A percentile compares a stretch with the other conserved stretches of the same genome.
These are phyloP conservation scores for Hirsutella rhossiliensis DNA, from an alignment of 2,329 filamentous ascomycete species.

Conservation along the genomic window DNA sequence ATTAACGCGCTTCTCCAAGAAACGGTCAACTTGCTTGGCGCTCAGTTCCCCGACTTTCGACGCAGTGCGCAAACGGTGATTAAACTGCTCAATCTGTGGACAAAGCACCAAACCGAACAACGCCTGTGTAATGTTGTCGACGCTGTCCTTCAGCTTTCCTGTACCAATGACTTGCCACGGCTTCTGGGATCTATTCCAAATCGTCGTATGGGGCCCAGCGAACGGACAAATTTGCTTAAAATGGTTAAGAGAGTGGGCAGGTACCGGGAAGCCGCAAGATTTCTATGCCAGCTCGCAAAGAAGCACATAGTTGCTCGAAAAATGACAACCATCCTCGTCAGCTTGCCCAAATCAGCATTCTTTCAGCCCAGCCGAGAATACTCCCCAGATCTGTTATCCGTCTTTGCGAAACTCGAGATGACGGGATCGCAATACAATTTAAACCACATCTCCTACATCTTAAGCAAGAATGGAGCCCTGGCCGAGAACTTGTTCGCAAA, in stretches of 20 bases:
- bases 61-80: too few species aligned
- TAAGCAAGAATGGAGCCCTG: not conserved
- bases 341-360: not conserved
- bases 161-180: too few species aligned
- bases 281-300: not conserved
- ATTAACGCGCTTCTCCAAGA: too few species aligned
- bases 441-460: not conserved
- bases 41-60: too few species aligned
- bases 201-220: too few species aligned
- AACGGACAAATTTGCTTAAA: too few species aligned
- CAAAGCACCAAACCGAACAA: too few species aligned
- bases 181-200: too few species aligned
- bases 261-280: not conserved
- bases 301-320: not conserved
- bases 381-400: not conserved
- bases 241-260: not conserved
- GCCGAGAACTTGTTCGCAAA: not conserved
- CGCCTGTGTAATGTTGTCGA: too few species aligned
- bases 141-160: too few species aligned
- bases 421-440: not conserved
- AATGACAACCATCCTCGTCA: not conserved
- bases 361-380: not conserved
- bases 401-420: not conserved
- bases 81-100: too few species aligned
- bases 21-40: too few species aligned